These are phyloP conservation scores for Viola pubescens DNA, from an alignment of 441 rosid species.

Conservation along the genomic window DNA sequence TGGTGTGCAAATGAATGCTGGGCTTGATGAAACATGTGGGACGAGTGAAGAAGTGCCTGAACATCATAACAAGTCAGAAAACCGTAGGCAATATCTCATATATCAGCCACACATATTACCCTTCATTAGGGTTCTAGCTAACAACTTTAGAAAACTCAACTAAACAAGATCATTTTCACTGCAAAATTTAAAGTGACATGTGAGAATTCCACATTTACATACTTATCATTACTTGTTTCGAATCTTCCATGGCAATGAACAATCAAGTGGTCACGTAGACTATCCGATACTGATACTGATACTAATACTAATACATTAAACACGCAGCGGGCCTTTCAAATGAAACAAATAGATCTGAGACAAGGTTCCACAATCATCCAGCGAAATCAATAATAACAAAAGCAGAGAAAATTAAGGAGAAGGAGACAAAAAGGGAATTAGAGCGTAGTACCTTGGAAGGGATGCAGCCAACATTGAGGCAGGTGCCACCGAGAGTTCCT, in stretches of 20 bases:
- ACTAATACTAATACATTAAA: too few species aligned
- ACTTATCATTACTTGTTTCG: too few species aligned
- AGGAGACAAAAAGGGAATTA: background rate
- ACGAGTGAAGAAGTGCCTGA: constrained; percentile 96
- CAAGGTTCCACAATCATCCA: too few species aligned
- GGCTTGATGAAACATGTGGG: constrained; percentile 97
- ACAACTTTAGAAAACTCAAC: too few species aligned
- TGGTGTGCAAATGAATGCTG: constrained; percentile 73
- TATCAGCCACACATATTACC: background rate
- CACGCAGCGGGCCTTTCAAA: background rate
- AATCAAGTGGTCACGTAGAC: too few species aligned
- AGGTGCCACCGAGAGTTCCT: constrained; percentile 91
- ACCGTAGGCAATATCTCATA: background rate
- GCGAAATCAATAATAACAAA: background rate
- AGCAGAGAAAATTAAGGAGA: background rate
- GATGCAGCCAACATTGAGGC: constrained; percentile 97
- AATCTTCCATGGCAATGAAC: too few species aligned
- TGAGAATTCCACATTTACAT: too few species aligned
- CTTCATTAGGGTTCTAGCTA: too few species aligned
- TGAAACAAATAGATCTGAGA: background rate
- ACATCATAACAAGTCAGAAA: background rate
- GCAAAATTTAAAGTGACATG: too few species aligned
- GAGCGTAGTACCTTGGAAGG: constrained; percentile 69
- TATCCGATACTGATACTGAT: too few species aligned
- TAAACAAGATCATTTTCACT: too few species aligned